Conservation (phyloP, 345 rosid genomes). For the Rhizophora apiculata region DNA sequence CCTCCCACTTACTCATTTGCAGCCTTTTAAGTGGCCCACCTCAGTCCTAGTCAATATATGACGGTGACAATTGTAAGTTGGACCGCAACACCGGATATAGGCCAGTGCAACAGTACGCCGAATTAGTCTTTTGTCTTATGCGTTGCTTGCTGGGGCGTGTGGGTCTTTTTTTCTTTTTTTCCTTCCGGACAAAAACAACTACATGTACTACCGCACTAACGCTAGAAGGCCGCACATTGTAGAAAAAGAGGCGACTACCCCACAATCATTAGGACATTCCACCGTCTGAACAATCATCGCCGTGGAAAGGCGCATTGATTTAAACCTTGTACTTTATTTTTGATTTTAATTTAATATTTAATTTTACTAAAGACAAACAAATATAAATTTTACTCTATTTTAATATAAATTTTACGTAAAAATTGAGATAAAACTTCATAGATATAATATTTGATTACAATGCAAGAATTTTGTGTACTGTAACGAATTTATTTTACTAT, state of each 20-base stretch:
- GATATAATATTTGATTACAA: too few species aligned
- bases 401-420: too few species aligned
- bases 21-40: slow-evolving; percentile 23
- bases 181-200: slow-evolving; percentile 1
- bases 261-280: slow-evolving; percentile 13
- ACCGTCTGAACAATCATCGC: not conserved
- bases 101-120: slow-evolving; percentile 1
- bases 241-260: not conserved
- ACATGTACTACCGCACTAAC: not conserved
- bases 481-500: too few species aligned
- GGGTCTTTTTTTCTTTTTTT: not conserved
- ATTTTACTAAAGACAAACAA: too few species aligned
- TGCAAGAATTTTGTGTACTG: too few species aligned
- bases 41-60: not conserved
- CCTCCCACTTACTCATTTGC: slow-evolving; percentile 7
- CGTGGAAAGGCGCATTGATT: not conserved
- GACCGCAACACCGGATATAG: slow-evolving; percentile 8
- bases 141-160: not conserved
- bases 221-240: slow-evolving; percentile 2
- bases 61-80: slow-evolving; percentile 19
- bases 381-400: too few species aligned
- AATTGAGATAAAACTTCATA: too few species aligned
- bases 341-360: too few species aligned
- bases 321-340: too few species aligned
- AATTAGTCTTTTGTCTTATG: slow-evolving; percentile 4